Conservation (phyloP, 108 stramenopile genomes). For the Skeletonema marinoi region DNA sequence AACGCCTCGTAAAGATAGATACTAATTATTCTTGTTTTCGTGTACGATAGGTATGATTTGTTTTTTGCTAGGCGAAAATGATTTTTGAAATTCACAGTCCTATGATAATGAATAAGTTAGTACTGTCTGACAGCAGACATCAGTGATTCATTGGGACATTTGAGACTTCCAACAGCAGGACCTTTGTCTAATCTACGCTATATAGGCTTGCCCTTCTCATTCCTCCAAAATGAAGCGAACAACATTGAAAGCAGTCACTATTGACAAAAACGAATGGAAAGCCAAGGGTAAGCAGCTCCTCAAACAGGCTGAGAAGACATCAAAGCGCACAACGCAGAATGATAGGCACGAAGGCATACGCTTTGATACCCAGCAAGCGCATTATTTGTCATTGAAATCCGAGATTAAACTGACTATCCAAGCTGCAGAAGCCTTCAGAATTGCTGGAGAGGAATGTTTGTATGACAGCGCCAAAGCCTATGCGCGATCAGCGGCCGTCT, state of each 20-base stretch:
- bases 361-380: neutral
- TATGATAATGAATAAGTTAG: neutral
- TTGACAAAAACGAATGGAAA: neutral
- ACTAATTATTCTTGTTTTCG: neutral
- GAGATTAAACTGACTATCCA: constrained; percentile 16
- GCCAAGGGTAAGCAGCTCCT: neutral
- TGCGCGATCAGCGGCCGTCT: constrained; percentile 19
- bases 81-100: no score
- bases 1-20: neutral
- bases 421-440: constrained; percentile 36
- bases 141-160: no score
- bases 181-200: no score
- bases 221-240: neutral
- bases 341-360: neutral
- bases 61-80: no score
- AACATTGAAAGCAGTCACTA: neutral
- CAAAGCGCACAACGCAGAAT: neutral
- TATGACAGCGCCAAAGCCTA: constrained; percentile 28
- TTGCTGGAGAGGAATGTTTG: constrained; percentile 34
- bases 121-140: no score
- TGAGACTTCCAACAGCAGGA: no score
- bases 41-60: no score
- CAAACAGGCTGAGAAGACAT: neutral
- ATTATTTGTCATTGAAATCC: neutral
- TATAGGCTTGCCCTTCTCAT: no score